Evolutionary conservation across 2,329 filamentous ascomycete species (phyloP).

Genomic region (Nigrospora osmanthi): DNA sequence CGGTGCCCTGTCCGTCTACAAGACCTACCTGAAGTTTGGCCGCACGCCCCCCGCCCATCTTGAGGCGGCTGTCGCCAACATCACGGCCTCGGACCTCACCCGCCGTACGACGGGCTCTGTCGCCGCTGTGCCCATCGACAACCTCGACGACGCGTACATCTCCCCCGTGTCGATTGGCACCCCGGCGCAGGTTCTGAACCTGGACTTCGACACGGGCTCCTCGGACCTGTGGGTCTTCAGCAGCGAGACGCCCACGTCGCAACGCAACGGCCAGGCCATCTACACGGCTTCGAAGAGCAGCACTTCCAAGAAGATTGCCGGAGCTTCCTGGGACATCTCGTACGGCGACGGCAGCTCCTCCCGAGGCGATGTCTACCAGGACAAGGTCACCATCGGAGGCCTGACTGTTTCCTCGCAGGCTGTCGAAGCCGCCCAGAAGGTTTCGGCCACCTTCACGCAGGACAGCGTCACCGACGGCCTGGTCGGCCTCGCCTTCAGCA

Average conservation of each 20-base stretch:
- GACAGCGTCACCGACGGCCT: slow-evolving; percentile 23
- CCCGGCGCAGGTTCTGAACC: slow-evolving; percentile 22
- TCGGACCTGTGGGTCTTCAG: slow-evolving; percentile 27
- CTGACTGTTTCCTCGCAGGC: slow-evolving; percentile 18
- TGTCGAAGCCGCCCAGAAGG: slow-evolving; percentile 22
- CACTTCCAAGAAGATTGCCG: slow-evolving; percentile 14
- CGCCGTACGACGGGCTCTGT: slow-evolving; percentile 13
- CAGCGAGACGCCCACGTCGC: slow-evolving; percentile 11
- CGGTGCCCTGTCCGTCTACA: slow-evolving; percentile 9
- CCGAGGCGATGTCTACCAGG: slow-evolving; percentile 24
- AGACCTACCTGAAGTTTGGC: slow-evolving; percentile 9
- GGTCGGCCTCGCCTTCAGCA: slow-evolving; percentile 25
- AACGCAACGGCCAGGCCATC: slow-evolving; percentile 17
- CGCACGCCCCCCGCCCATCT: slow-evolving; percentile 6
- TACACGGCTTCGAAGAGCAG: slow-evolving; percentile 19
- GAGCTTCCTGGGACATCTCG: slow-evolving; percentile 19
- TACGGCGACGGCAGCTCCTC: slow-evolving; percentile 24
- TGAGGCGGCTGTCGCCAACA: slow-evolving; percentile 6
- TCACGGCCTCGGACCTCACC: slow-evolving; percentile 3
- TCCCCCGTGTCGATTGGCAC: slow-evolving; percentile 23
- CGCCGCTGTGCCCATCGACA: slow-evolving; percentile 14
- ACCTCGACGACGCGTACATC: slow-evolving; percentile 21
- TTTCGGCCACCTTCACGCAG: slow-evolving; percentile 19
- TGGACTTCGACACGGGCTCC: slow-evolving; percentile 26
- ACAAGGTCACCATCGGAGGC: slow-evolving; percentile 20